Evolutionary conservation across 2,329 filamentous ascomycete species (phyloP).

Genomic region (Cladobotryum protrusum): DNA sequence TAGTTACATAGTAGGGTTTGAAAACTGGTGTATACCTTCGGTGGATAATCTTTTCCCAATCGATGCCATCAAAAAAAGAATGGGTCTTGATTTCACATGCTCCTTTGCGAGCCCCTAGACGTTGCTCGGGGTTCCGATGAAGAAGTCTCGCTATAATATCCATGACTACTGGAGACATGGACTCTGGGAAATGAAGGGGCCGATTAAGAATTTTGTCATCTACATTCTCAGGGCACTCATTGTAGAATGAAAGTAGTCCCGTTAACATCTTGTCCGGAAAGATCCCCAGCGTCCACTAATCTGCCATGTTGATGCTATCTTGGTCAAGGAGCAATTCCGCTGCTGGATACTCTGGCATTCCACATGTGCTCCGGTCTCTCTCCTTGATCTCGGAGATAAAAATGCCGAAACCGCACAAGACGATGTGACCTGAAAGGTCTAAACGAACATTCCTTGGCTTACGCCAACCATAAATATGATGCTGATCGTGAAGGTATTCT

Average conservation of each 20-base stretch:
- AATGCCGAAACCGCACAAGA: conserved; percentile 81
- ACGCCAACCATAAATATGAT: conserved; percentile 69
- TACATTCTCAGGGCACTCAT: conserved; percentile 28
- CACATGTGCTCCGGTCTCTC: conserved; percentile 65
- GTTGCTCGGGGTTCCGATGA: not conserved
- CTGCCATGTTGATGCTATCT: conserved; percentile 83
- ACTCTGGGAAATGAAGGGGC: not conserved
- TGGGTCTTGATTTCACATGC: conserved; percentile 3
- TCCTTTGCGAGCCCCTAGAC: not conserved
- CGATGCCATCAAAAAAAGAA: conserved; percentile 7
- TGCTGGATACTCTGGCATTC: conserved; percentile 82
- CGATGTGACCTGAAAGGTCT: conserved; percentile 85
- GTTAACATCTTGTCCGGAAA: conserved; percentile 91
- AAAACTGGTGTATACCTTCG: conserved; percentile 3
- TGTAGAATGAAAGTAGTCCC: conserved; percentile 81
- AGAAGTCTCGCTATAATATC: conserved; percentile 1
- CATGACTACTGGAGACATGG: not conserved
- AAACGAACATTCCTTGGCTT: conserved; percentile 77
- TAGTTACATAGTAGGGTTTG: not conserved
- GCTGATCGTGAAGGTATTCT: conserved; percentile 84
- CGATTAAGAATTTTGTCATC: conserved; percentile 1
- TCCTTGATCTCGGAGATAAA: conserved; percentile 94
- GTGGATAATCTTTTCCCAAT: conserved; percentile 1
- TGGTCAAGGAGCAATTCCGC: conserved; percentile 78
- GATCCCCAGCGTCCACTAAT: conserved; percentile 91